phyloP scores from a whole-genome alignment of 1,139 yeast species.

The Kodamaea arcana region DNA sequence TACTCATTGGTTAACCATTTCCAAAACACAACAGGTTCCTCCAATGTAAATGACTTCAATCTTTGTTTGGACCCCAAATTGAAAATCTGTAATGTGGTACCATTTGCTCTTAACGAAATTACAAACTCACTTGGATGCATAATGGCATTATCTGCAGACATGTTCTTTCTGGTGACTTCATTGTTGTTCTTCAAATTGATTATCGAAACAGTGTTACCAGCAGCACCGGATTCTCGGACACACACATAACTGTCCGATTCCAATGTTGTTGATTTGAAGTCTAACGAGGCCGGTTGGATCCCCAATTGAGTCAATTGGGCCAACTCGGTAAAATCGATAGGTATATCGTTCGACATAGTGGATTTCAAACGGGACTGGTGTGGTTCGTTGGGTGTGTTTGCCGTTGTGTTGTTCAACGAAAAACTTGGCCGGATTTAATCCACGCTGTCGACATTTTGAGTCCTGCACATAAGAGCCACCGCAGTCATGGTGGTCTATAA shows the following conservation, averaged over 20 bases:
- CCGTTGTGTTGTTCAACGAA: constrained; percentile 1
- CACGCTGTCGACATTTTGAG: no score
- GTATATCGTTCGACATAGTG: constrained; percentile 55
- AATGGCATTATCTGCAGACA: constrained; percentile 97
- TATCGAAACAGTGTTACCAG: constrained; percentile 87
- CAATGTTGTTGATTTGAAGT: constrained; percentile 89
- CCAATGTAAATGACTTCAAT: constrained; percentile 80
- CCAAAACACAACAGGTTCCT: constrained; percentile 93
- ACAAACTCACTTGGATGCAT: constrained; percentile 90
- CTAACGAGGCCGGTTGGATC: constrained; percentile 76
- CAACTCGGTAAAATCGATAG: constrained; percentile 95
- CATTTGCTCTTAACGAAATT: constrained; percentile 92
- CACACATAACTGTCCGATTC: constrained; percentile 91
- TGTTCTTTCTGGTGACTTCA: constrained; percentile 77
- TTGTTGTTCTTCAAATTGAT: constrained; percentile 76
- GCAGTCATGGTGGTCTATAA: no score
- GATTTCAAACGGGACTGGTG: not conserved
- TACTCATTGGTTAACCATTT: constrained; percentile 76
- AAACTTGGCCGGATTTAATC: not conserved
- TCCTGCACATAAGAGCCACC: no score
- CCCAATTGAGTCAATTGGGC: constrained; percentile 84
- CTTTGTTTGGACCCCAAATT: constrained; percentile 85
- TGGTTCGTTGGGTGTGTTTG: not conserved
- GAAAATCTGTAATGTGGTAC: constrained; percentile 92
- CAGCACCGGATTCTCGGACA: constrained; percentile 72